phyloP scores from a whole-genome alignment of 2,329 filamentous ascomycete species.

The Diaporthe sp. region DNA sequence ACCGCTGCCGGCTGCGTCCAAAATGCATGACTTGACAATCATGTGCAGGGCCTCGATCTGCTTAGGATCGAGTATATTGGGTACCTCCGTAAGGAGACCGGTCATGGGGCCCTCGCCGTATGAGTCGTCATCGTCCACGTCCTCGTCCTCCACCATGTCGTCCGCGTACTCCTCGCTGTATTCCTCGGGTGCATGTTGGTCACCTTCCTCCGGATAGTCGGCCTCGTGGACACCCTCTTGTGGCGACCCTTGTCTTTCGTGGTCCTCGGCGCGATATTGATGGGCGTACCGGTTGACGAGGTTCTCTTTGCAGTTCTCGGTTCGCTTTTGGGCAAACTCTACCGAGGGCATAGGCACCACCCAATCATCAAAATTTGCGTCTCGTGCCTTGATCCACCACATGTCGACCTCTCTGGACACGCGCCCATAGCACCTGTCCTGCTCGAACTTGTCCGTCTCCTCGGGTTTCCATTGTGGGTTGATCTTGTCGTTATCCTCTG shows the following conservation, averaged over 20 bases:
- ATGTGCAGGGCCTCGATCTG: conserved; percentile 97
- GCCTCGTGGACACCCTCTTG: conserved; percentile 55
- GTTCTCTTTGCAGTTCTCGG: conserved; percentile 71
- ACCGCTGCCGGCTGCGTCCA: conserved; percentile 82
- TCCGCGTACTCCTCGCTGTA: conserved; percentile 54
- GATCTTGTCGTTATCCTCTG: conserved; percentile 55
- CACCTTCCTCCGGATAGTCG: conserved; percentile 50
- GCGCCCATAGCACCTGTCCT: conserved; percentile 70
- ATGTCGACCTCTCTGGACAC: conserved; percentile 75
- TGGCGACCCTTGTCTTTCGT: conserved; percentile 52
- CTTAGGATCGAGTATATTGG: conserved; percentile 91
- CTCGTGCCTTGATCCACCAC: conserved; percentile 74
- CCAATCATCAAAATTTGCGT: conserved; percentile 72
- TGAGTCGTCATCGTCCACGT: conserved; percentile 82
- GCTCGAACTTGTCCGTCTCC: conserved; percentile 68
- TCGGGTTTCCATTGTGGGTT: conserved; percentile 65
- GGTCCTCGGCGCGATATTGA: conserved; percentile 58
- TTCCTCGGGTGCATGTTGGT: conserved; percentile 51
- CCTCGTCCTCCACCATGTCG: conserved; percentile 74
- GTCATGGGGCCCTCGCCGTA: conserved; percentile 83
- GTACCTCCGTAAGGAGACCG: conserved; percentile 91
- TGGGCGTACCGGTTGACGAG: conserved; percentile 69
- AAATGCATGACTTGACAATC: conserved; percentile 96
- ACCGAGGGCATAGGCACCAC: conserved; percentile 71
- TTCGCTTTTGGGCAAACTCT: conserved; percentile 69